Evolutionary conservation across 1,284 basidiomycete species (phyloP).

Genomic region (Austropuccinia psidii): DNA sequence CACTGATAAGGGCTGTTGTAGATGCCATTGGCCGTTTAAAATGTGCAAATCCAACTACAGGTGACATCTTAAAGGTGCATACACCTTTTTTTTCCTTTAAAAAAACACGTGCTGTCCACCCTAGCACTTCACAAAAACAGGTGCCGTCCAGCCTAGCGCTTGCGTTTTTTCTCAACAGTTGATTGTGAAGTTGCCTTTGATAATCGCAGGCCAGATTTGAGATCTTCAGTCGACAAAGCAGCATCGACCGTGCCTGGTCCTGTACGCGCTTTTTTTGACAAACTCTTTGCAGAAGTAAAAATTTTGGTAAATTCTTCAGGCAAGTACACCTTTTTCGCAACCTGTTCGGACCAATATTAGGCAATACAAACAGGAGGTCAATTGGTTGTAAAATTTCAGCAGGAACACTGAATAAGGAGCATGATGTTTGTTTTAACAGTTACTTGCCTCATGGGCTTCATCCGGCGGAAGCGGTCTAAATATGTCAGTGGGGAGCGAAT

Average conservation of each 20-base stretch:
- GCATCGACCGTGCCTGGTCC: neutral
- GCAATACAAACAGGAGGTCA: neutral
- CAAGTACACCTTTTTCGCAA: slow-evolving; percentile 12
- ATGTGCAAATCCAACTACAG: no score
- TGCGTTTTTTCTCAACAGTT: slow-evolving; percentile 7
- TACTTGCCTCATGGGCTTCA: slow-evolving; percentile 41
- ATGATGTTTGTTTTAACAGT: neutral
- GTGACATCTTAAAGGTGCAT: no score
- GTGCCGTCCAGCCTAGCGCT: no score
- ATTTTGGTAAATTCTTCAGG: neutral
- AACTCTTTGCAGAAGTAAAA: neutral
- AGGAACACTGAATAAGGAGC: no score
- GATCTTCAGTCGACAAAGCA: neutral
- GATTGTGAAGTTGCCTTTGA: neutral
- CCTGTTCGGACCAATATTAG: no score
- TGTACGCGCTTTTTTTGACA: neutral
- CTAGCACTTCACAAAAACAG: no score
- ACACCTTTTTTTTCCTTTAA: no score
- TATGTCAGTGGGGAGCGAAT: slow-evolving; percentile 74
- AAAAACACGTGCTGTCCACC: no score
- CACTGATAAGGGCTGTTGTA: no score
- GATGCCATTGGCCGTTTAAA: no score
- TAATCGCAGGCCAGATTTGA: neutral
- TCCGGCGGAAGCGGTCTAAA: slow-evolving; percentile 51
- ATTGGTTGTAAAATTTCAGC: neutral